These are phyloP conservation scores for Pelargonium myrrhifolium DNA, from an alignment of 441 rosid genomes.

Conservation along the genomic window DNA sequence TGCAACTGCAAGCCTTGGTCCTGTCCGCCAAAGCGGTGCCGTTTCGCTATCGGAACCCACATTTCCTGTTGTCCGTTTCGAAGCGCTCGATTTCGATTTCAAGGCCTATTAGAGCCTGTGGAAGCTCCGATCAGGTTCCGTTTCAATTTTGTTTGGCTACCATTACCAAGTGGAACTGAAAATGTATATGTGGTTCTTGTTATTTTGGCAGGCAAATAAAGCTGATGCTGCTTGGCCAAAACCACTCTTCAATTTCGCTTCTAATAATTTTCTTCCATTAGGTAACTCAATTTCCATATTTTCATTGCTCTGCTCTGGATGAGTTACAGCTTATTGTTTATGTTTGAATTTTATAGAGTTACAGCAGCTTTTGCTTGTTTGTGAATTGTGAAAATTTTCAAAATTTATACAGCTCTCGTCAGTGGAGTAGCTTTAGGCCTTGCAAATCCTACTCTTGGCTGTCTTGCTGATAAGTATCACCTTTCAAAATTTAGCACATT, in stretches of 20 bases:
- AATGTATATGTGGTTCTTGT: neutral
- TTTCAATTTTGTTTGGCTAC: neutral
- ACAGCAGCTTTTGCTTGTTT: no score
- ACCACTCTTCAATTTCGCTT: constrained; percentile 39
- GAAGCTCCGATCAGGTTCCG: constrained; percentile 35
- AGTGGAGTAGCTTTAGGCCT: constrained; percentile 79
- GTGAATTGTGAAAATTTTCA: no score
- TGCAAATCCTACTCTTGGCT: constrained; percentile 78
- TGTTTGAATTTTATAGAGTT: no score
- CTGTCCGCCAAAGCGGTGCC: constrained; percentile 20
- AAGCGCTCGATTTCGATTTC: constrained; percentile 23
- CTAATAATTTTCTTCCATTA: constrained; percentile 70
- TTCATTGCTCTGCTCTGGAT: neutral
- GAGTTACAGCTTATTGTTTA: neutral
- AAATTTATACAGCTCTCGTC: constrained; percentile 72
- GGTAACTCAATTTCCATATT: constrained; percentile 30
- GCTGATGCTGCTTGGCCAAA: constrained; percentile 36
- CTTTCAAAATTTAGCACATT: constrained; percentile 71
- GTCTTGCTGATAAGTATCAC: constrained; percentile 67
- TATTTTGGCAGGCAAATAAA: neutral
- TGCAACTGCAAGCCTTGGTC: constrained; percentile 32
- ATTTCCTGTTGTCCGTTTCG: constrained; percentile 18
- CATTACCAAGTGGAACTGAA: neutral
- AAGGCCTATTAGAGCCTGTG: constrained; percentile 37
- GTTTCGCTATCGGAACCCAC: constrained; percentile 20